A percentile compares a stretch with the other conserved stretches of the same genome.
phyloP scores from a whole-genome alignment of 345 rosid species.

The Rhizophora apiculata region DNA sequence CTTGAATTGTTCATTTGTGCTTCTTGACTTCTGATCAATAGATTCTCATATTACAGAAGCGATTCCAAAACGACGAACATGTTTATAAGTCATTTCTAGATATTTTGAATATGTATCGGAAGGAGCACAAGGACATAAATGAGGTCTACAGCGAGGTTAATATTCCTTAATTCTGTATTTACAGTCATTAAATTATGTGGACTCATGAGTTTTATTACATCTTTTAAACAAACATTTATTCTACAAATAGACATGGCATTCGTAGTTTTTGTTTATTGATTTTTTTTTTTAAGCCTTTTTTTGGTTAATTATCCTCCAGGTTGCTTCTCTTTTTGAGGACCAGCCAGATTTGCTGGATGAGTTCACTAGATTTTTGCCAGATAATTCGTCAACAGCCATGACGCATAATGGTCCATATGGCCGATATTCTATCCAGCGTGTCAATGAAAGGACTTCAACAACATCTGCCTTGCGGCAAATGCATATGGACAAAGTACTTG shows the following conservation, averaged over 20 bases:
- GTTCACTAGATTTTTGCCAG: constrained; percentile 78
- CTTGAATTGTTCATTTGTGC: constrained; percentile 6
- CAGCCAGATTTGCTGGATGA: constrained; percentile 86
- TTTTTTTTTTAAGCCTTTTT: not conserved
- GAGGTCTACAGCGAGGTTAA: constrained; percentile 88
- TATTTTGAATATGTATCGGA: constrained; percentile 82
- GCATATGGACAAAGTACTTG: constrained; percentile 61
- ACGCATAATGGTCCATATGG: constrained; percentile 40
- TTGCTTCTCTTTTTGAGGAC: constrained; percentile 68
- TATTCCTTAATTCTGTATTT: not conserved
- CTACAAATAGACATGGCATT: not conserved
- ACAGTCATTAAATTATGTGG: not conserved
- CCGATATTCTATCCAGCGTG: constrained; percentile 53
- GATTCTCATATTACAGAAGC: constrained; percentile 54
- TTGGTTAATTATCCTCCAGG: constrained; percentile 41
- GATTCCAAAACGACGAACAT: constrained; percentile 79
- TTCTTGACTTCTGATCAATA: constrained; percentile 8
- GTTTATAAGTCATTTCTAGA: constrained; percentile 84
- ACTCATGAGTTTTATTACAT: not conserved
- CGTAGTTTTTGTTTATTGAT: not conserved
- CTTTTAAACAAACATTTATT: not conserved
- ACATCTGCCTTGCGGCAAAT: constrained; percentile 47
- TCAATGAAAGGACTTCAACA: constrained; percentile 53
- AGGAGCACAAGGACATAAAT: constrained; percentile 80
- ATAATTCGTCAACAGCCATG: constrained; percentile 49